Base-by-base conservation (phyloP, 805 yeast species). In the Komagataella pseudopastoris region DNA sequence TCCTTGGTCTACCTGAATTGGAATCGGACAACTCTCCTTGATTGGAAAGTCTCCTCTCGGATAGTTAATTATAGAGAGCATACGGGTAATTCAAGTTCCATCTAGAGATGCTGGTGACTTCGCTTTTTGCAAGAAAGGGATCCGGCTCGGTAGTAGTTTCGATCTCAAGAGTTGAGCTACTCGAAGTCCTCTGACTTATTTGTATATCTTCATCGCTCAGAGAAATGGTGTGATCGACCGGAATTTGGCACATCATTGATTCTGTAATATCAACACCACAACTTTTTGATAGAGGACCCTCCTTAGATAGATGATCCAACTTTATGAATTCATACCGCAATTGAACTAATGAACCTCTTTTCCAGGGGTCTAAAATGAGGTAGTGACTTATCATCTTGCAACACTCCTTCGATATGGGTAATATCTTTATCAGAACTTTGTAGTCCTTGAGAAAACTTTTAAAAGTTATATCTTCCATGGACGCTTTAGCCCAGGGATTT, bases 401-500 rank as follows among this genome's bases (percentile, higher is more conserved):
- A 51, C 88, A 71, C 55, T 83, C 83, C 17, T 67, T 61, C 24
- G 90, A 81, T 6, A 89, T 75, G 45, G 96, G 95, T 56, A 89
- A 68, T 30, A 89, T 88, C 51, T 77, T 74, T 60, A 72, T 65
- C 51, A 89, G 68, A 4, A 88, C 74, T 8, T 65, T 59, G 10
- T 79, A 73, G 55, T 80, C 78, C 49, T 74, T 69, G 43, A 79
- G 70, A 63, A 76, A 90, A 23, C 80, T 81, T 53, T 70, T 70
- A 66, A 85, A 89, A 0, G 95, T 77, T 45, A 75, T 67, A 59
- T 83, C 88, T 47, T 75, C 75, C 45, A 78, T 68, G 50, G 83
- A 76, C 8, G 96, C 95, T 57, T 83, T 80, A 50, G 87, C 77
- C 96, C 96, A 89, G 24, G 96, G 96, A 60, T 89, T 90, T 63